Percentiles rank a stretch among this genome's conserved stretches.
Evolutionary conservation across 2,329 filamentous ascomycete species (phyloP).

Genomic region (Aureobasidium sp.): DNA sequence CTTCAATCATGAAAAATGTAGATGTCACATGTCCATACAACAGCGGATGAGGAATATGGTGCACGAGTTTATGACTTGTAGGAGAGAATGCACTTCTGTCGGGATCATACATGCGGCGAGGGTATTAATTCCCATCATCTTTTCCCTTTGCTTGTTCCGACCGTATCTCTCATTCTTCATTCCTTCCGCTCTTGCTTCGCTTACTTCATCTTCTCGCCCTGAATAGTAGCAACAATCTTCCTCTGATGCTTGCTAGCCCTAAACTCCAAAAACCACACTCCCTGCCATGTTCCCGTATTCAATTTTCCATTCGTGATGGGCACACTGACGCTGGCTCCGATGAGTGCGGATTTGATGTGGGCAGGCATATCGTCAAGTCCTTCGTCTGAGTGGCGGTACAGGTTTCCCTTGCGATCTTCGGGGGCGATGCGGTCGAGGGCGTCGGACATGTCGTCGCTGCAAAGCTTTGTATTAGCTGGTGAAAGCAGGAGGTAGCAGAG

Average conservation of each 20-base stretch:
- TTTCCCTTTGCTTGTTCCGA: too few relatives aligned
- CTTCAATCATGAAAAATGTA: too few relatives aligned
- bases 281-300: conserved; percentile 67
- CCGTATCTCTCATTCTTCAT: not conserved
- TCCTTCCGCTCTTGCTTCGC: not conserved
- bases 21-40: too few relatives aligned
- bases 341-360: conserved; percentile 83
- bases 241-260: conserved; percentile 65
- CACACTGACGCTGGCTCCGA: conserved; percentile 83
- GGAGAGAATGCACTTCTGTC: too few relatives aligned
- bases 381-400: conserved; percentile 85
- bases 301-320: conserved; percentile 82
- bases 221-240: conserved; percentile 84
- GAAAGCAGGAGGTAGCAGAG: not conserved
- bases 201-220: conserved; percentile 60
- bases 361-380: conserved; percentile 94
- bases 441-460: conserved; percentile 73
- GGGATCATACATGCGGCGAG: too few relatives aligned
- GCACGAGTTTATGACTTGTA: too few relatives aligned
- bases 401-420: conserved; percentile 54
- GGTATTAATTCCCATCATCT: too few relatives aligned
- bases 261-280: conserved; percentile 95
- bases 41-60: too few relatives aligned
- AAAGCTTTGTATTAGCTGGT: not conserved
- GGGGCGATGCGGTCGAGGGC: conserved; percentile 85